Evolutionary conservation across 2,329 filamentous ascomycete genomes (phyloP).

Genomic region (Dactylellina drechsleri): DNA sequence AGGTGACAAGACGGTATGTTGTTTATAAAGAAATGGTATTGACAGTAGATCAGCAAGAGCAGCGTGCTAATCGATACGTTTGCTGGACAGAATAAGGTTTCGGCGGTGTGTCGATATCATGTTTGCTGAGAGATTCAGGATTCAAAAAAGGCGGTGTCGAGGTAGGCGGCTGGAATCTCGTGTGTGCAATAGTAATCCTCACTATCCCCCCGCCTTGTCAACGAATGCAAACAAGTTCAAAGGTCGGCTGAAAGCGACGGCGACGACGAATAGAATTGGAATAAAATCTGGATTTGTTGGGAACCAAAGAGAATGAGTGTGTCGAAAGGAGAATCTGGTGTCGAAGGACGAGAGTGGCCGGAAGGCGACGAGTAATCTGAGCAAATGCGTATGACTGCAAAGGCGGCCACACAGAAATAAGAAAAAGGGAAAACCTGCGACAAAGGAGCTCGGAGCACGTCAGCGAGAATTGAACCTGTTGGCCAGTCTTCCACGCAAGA

Average conservation of each 20-base stretch:
- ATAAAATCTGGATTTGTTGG: constrained; percentile 28
- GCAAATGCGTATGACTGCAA: constrained; percentile 35
- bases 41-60: neutral
- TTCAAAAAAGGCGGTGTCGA: neutral
- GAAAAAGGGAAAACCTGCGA: constrained; percentile 25
- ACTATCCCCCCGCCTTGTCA: constrained; percentile 28
- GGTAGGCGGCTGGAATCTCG: neutral
- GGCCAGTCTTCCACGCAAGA: neutral
- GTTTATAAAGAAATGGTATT: neutral
- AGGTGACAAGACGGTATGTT: neutral
- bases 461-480: constrained; percentile 44
- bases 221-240: constrained; percentile 18
- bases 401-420: constrained; percentile 4
- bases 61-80: constrained; percentile 5
- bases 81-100: neutral
- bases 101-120: constrained; percentile 6
- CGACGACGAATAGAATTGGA: constrained; percentile 41
- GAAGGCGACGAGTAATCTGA: constrained; percentile 22
- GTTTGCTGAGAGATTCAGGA: neutral
- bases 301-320: constrained; percentile 35
- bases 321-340: constrained; percentile 28
- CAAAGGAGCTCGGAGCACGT: constrained; percentile 47
- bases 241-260: constrained; percentile 22
- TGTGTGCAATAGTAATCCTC: neutral
- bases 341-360: constrained; percentile 13